phyloP scores from a whole-genome alignment of 192 early-diverging fungal genomes.

The Nowakowskiella sp. region DNA sequence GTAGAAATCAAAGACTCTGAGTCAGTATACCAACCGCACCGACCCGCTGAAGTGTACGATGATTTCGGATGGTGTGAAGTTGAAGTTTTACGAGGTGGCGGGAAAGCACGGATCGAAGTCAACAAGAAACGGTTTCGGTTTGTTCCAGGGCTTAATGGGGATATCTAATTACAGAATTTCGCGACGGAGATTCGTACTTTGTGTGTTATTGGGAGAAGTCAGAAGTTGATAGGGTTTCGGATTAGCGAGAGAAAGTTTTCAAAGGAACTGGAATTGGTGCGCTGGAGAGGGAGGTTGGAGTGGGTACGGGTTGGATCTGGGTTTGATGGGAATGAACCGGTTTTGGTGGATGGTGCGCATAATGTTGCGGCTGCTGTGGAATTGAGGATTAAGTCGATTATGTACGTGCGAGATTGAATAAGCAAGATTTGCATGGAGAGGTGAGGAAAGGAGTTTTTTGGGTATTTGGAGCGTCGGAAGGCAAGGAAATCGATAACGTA shows the following conservation, averaged over 20 bases:
- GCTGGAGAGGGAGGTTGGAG: slow-evolving; percentile 82
- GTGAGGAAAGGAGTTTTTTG: slow-evolving; percentile 48
- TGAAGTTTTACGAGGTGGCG: no score
- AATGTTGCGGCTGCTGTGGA: slow-evolving; percentile 66
- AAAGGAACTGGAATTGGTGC: slow-evolving; percentile 54
- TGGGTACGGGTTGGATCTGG: slow-evolving; percentile 38
- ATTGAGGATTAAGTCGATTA: slow-evolving; percentile 60
- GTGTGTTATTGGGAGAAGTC: slow-evolving; percentile 35
- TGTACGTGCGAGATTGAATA: slow-evolving; percentile 1
- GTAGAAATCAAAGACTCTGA: no score
- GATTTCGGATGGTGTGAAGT: no score
- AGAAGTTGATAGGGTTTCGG: slow-evolving; percentile 18
- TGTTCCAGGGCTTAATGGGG: slow-evolving; percentile 58
- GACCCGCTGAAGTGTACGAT: no score
- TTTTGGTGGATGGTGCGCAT: slow-evolving; percentile 90
- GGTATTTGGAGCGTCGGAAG: slow-evolving; percentile 67
- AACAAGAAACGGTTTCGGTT: no score
- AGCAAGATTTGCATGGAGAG: background rate
- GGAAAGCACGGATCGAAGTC: no score
- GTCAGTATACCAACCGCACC: no score
- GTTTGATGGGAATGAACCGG: slow-evolving; percentile 54
- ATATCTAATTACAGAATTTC: slow-evolving; percentile 74
- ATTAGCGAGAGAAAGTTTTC: slow-evolving; percentile 47
- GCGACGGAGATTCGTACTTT: slow-evolving; percentile 63
- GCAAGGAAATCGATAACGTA: slow-evolving; percentile 57